Percentiles rank a stretch among this genome's conserved stretches.
These are phyloP conservation scores for Colletotrichum musae DNA, from an alignment of 2,329 filamentous ascomycete species.

Conservation along the genomic window DNA sequence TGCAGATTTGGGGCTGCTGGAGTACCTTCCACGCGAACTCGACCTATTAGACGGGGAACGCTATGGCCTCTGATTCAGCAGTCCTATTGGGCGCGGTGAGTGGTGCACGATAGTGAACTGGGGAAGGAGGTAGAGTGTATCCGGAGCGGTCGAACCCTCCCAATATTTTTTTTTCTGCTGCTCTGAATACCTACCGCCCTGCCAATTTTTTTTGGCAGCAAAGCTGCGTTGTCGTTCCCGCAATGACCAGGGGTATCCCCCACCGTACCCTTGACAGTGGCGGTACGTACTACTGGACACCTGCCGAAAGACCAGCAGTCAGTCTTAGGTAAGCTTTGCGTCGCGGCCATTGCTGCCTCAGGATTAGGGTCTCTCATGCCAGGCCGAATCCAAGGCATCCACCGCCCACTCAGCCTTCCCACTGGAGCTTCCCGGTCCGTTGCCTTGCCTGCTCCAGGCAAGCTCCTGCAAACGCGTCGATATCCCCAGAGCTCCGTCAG, in stretches of 20 bases:
- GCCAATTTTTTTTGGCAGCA: constrained; percentile 33
- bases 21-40: constrained; percentile 35
- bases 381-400: constrained; percentile 47
- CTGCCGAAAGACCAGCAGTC: neutral
- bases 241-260: constrained; percentile 37
- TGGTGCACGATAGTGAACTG: constrained; percentile 37
- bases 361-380: constrained; percentile 38
- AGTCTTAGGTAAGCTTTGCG: constrained; percentile 27
- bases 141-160: constrained; percentile 24
- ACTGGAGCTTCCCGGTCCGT: constrained; percentile 46
- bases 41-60: constrained; percentile 38
- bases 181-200: constrained; percentile 33
- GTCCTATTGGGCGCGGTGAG: constrained; percentile 39
- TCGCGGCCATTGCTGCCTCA: constrained; percentile 48
- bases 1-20: constrained; percentile 32
- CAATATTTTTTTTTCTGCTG: constrained; percentile 29
- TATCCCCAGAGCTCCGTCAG: constrained; percentile 39
- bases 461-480: constrained; percentile 63
- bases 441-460: constrained; percentile 57
- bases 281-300: constrained; percentile 23
- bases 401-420: constrained; percentile 49
- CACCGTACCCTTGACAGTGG: constrained; percentile 17
- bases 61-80: constrained; percentile 31
- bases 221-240: constrained; percentile 41
- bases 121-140: constrained; percentile 10